These are phyloP conservation scores for Tolypocladium endophyticum DNA, from an alignment of 2,329 filamentous ascomycete species.

Conservation along the genomic window DNA sequence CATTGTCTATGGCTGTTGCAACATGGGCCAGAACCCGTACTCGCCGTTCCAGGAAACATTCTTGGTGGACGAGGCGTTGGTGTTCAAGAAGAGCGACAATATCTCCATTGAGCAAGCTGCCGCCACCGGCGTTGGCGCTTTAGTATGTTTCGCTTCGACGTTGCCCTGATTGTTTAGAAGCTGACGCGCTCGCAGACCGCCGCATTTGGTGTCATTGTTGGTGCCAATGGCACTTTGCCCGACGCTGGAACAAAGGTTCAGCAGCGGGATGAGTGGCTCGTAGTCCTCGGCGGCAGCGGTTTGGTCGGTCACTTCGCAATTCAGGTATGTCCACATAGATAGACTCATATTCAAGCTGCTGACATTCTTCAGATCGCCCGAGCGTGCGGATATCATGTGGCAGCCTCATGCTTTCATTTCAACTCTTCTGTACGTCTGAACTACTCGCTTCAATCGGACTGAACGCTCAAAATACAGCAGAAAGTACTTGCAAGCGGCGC, in stretches of 20 bases:
- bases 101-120: slow-evolving; percentile 17
- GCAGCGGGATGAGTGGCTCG: slow-evolving; percentile 21
- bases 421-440: slow-evolving; percentile 12
- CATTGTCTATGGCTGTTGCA: slow-evolving; percentile 22
- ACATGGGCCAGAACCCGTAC: slow-evolving; percentile 19
- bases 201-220: slow-evolving; percentile 18
- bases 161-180: not conserved
- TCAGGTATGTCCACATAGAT: slow-evolving; percentile 8
- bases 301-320: slow-evolving; percentile 23
- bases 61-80: slow-evolving; percentile 22
- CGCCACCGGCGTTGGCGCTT: slow-evolving; percentile 22
- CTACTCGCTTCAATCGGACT: not conserved
- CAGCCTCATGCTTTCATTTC: slow-evolving; percentile 22
- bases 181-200: slow-evolving; percentile 17
- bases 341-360: too few species aligned
- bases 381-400: slow-evolving; percentile 24
- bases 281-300: slow-evolving; percentile 23
- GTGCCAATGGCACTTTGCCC: slow-evolving; percentile 13
- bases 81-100: slow-evolving; percentile 17
- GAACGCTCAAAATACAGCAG: slow-evolving; percentile 6
- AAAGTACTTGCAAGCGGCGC: slow-evolving; percentile 17
- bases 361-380: slow-evolving; percentile 17
- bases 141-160: slow-evolving; percentile 12
- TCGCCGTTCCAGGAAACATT: slow-evolving; percentile 27
- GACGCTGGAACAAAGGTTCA: slow-evolving; percentile 3